Percentiles rank a stretch among this genome's conserved stretches.
These are phyloP conservation scores for Hymenoscyphus fructigenus DNA, from an alignment of 2,329 filamentous ascomycete genomes.

Conservation along the genomic window DNA sequence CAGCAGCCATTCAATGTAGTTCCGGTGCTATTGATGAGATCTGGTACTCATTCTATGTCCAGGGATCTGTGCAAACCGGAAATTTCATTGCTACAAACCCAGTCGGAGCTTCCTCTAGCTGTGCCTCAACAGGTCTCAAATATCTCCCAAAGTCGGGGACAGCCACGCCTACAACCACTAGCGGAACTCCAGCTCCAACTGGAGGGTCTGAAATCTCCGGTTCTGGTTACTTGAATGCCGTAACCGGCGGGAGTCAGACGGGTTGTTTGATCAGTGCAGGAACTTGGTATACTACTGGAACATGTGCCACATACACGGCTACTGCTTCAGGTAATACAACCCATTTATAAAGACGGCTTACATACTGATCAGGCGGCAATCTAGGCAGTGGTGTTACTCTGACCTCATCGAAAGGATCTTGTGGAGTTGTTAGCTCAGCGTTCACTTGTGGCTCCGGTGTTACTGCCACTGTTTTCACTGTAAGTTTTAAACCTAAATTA, in stretches of 20 bases:
- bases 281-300: conserved; percentile 66
- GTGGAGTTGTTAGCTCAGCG: conserved; percentile 52
- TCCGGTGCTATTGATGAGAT: conserved; percentile 49
- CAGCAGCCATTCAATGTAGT: conserved; percentile 46
- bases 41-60: conserved; percentile 54
- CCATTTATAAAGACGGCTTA: background rate
- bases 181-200: conserved; percentile 35
- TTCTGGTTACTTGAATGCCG: conserved; percentile 58
- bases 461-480: conserved; percentile 39
- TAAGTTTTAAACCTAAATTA: conserved; percentile 22
- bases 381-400: conserved; percentile 44
- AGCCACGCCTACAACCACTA: conserved; percentile 6
- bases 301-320: conserved; percentile 65
- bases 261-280: conserved; percentile 69
- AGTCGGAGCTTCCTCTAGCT: conserved; percentile 47
- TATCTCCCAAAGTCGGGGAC: conserved; percentile 53
- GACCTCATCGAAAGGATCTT: conserved; percentile 57
- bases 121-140: conserved; percentile 58
- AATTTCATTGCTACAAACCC: conserved; percentile 44
- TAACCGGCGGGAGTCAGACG: conserved; percentile 45
- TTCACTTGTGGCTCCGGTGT: conserved; percentile 56
- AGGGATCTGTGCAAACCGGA: conserved; percentile 51
- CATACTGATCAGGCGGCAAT: background rate
- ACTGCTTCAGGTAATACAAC: conserved; percentile 47
- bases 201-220: conserved; percentile 44